These are phyloP conservation scores for Coprinopsis strossmayeri DNA, from an alignment of 768 basidiomycete species.

Conservation along the genomic window DNA sequence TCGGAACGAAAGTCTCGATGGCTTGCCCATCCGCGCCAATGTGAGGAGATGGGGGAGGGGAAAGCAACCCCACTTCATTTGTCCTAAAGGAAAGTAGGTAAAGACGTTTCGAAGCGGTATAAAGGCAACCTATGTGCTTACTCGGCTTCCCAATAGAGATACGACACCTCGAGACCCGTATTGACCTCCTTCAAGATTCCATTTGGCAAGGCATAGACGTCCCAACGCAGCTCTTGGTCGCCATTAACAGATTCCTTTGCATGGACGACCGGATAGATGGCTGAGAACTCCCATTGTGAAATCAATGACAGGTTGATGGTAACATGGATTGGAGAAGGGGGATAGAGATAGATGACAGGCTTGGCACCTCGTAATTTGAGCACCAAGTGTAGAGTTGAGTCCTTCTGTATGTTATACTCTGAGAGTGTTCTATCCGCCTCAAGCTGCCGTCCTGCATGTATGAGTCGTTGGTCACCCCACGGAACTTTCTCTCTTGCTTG, in stretches of 20 bases:
- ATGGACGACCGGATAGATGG: constrained; percentile 27
- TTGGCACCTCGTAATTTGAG: constrained; percentile 15
- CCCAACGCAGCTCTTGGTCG: constrained; percentile 25
- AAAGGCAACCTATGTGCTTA: constrained; percentile 14
- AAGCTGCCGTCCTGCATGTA: constrained; percentile 96
- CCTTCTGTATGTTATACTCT: constrained; percentile 1
- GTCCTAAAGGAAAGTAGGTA: background rate
- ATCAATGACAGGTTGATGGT: constrained; percentile 25
- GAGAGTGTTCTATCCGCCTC: constrained; percentile 31
- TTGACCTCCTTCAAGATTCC: constrained; percentile 24
- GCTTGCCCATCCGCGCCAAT: too few relatives aligned
- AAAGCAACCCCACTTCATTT: background rate
- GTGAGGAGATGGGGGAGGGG: constrained; percentile 1
- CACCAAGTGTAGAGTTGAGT: background rate
- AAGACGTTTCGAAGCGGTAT: background rate
- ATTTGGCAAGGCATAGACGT: constrained; percentile 20
- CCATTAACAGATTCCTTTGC: constrained; percentile 11
- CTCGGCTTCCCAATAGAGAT: constrained; percentile 36
- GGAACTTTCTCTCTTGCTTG: constrained; percentile 49
- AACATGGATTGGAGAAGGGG: constrained; percentile 20
- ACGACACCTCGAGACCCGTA: constrained; percentile 23
- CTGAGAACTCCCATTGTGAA: constrained; percentile 27
- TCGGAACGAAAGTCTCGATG: constrained; percentile 3
- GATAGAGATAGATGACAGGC: constrained; percentile 30
- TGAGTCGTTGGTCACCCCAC: constrained; percentile 90